These are phyloP conservation scores for Salix dunnii DNA, from an alignment of 345 rosid species.

Conservation along the genomic window DNA sequence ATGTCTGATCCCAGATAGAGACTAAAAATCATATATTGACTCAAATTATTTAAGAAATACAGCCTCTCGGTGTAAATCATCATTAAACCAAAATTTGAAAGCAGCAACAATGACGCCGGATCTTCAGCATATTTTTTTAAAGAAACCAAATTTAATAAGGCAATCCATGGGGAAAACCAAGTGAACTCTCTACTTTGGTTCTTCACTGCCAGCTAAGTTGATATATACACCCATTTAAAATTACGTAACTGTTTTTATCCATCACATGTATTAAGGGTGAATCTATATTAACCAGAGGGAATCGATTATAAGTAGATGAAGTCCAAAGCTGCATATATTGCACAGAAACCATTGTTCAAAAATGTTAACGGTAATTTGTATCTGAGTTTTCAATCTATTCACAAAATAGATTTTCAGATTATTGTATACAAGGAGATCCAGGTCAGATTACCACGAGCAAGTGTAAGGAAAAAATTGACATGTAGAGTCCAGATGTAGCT, in stretches of 20 bases:
- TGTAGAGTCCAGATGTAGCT: constrained; percentile 26
- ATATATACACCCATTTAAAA: background rate
- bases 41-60: too few relatives aligned
- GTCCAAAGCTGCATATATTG: too few relatives aligned
- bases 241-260: too few relatives aligned
- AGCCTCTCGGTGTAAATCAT: background rate
- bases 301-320: background rate
- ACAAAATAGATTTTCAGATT: background rate
- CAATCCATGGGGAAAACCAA: too few relatives aligned
- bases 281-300: too few relatives aligned
- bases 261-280: too few relatives aligned
- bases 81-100: background rate
- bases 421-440: too few relatives aligned
- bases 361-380: too few relatives aligned
- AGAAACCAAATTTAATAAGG: too few relatives aligned
- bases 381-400: background rate
- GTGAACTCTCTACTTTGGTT: background rate
- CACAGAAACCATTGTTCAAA: background rate
- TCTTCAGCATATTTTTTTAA: background rate
- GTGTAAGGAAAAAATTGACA: background rate
- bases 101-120: background rate
- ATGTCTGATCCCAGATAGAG: background rate
- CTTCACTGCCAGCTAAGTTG: background rate
- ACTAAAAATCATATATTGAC: background rate
- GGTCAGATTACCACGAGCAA: background rate